Conservation (phyloP, 1,284 basidiomycete species). For the Crepidotus sp. region DNA sequence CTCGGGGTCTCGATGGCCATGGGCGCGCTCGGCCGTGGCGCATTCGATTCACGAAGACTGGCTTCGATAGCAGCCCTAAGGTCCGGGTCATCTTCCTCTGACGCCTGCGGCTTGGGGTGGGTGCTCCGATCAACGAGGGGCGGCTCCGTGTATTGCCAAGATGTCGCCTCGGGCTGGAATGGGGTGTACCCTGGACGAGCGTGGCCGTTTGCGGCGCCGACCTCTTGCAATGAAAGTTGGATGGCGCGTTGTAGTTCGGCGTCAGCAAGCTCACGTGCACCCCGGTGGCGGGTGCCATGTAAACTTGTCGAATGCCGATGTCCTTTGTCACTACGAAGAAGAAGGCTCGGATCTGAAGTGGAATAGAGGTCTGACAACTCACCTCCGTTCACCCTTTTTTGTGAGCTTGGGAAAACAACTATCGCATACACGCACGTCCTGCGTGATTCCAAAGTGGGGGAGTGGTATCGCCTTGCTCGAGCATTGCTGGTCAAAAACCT, state of each 20-base stretch:
- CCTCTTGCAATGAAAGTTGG: conserved; percentile 80
- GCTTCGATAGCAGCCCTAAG: conserved; percentile 94
- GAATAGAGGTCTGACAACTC: conserved; percentile 19
- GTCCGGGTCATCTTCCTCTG: conserved; percentile 90
- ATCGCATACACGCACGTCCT: conserved; percentile 94
- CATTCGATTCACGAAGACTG: conserved; percentile 78
- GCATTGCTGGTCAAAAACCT: conserved; percentile 93
- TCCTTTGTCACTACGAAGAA: conserved; percentile 28
- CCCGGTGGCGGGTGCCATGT: conserved; percentile 37
- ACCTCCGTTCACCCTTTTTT: conserved; percentile 50
- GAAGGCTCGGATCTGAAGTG: conserved; percentile 1
- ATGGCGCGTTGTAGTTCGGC: conserved; percentile 92
- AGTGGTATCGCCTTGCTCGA: conserved; percentile 80
- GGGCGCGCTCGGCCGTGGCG: conserved; percentile 74
- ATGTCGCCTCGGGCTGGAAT: conserved; percentile 42
- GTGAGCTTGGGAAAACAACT: conserved; percentile 73
- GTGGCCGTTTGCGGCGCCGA: conserved; percentile 42
- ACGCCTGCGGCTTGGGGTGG: conserved; percentile 35
- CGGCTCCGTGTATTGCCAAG: conserved; percentile 58
- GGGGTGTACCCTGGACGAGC: conserved; percentile 61
- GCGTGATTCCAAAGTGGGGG: conserved; percentile 90
- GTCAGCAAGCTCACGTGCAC: conserved; percentile 64
- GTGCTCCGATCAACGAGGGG: conserved; percentile 54
- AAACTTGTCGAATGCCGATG: conserved; percentile 46
- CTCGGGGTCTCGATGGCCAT: conserved; percentile 46